These are phyloP conservation scores for Neurospora africana DNA, from an alignment of 495 filamentous ascomycete species.

Conservation along the genomic window DNA sequence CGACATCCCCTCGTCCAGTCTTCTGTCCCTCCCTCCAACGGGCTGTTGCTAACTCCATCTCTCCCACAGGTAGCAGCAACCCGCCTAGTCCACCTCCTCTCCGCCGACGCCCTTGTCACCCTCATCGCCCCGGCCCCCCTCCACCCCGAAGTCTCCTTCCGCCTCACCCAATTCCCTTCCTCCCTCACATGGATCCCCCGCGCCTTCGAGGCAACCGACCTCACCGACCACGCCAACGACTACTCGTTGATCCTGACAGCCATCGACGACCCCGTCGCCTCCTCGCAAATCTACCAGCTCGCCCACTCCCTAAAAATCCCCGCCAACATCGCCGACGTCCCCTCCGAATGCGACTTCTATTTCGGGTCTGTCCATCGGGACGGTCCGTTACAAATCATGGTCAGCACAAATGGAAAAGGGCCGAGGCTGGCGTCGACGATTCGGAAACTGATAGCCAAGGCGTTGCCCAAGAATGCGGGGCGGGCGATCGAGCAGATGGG, in stretches of 20 bases:
- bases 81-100: constrained; percentile 83
- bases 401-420: constrained; percentile 94
- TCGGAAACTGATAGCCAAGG: constrained; percentile 66
- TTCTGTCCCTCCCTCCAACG: background rate
- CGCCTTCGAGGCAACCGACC: constrained; percentile 69
- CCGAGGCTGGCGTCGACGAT: constrained; percentile 85
- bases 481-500: constrained; percentile 78
- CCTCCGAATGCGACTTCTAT: constrained; percentile 95
- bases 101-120: constrained; percentile 85
- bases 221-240: constrained; percentile 49
- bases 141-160: constrained; percentile 77
- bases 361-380: constrained; percentile 93
- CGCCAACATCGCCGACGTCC: constrained; percentile 94
- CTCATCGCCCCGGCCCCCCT: constrained; percentile 70
- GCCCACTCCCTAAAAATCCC: constrained; percentile 78
- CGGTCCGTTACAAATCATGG: constrained; percentile 94
- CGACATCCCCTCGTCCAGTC: no score
- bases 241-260: constrained; percentile 76
- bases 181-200: constrained; percentile 72
- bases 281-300: constrained; percentile 77
- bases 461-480: constrained; percentile 65
- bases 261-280: constrained; percentile 83
- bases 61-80: constrained; percentile 75
- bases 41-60: background rate
- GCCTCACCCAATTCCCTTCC: constrained; percentile 46